These are phyloP conservation scores for Amaranthus hypochondriacus DNA, from an alignment of 148 eudicot species.

Conservation along the genomic window DNA sequence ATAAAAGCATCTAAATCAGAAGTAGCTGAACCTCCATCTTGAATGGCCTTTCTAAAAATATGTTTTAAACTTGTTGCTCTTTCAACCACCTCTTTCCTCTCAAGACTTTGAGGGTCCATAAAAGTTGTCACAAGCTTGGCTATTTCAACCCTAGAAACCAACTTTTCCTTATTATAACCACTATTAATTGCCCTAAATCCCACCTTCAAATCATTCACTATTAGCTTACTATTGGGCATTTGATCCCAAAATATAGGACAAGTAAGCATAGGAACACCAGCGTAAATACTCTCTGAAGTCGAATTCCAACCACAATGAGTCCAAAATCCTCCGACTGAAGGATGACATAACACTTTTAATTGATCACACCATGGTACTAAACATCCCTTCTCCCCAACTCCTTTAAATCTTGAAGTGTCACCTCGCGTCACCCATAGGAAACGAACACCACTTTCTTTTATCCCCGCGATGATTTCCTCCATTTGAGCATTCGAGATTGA, in stretches of 20 bases:
- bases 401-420: constrained; percentile 27
- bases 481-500: constrained; percentile 51
- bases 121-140: constrained; percentile 24
- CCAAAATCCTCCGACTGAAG: constrained; percentile 55
- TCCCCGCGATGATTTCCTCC: constrained; percentile 50
- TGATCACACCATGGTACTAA: constrained; percentile 59
- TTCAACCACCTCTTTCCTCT: constrained; percentile 27
- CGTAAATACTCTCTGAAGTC: constrained; percentile 39
- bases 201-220: constrained; percentile 50
- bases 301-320: constrained; percentile 71
- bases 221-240: constrained; percentile 36
- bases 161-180: constrained; percentile 13
- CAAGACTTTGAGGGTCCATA: constrained; percentile 33
- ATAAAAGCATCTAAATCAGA: constrained; percentile 29
- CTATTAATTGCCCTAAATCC: constrained; percentile 32
- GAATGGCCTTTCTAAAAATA: constrained; percentile 19
- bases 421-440: constrained; percentile 59
- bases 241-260: constrained; percentile 52
- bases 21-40: constrained; percentile 33
- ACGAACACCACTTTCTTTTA: constrained; percentile 44
- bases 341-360: constrained; percentile 39
- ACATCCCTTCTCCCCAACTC: constrained; percentile 24
- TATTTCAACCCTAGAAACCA: constrained; percentile 33
- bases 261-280: constrained; percentile 49
- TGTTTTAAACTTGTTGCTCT: constrained; percentile 20